A percentile compares a stretch with the other conserved stretches of the same genome.
These are phyloP conservation scores for Sporothrix variecibatus DNA, from an alignment of 2,329 filamentous ascomycete genomes.

Conservation along the genomic window DNA sequence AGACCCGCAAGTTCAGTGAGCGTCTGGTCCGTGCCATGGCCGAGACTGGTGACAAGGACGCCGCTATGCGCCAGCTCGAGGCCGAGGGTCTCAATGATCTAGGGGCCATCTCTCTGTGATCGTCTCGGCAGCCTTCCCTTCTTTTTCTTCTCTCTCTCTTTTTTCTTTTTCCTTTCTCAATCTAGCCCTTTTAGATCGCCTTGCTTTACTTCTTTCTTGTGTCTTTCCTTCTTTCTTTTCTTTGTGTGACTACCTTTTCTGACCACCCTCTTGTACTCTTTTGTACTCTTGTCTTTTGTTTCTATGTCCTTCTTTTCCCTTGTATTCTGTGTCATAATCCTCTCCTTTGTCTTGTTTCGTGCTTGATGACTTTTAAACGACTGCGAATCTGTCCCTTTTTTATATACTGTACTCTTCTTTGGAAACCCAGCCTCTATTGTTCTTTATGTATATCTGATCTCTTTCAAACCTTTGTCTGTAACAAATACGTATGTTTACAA, in stretches of 20 bases:
- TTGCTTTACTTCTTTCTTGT: neutral
- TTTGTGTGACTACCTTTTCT: neutral
- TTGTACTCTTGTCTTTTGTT: neutral
- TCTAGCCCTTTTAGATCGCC: neutral
- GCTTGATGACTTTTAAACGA: slow-evolving; percentile 11
- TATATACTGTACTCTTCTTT: neutral
- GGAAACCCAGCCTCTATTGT: neutral
- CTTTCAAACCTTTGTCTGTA: neutral
- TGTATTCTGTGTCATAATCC: neutral
- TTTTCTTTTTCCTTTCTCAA: slow-evolving; percentile 6
- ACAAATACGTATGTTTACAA: neutral
- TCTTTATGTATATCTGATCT: neutral
- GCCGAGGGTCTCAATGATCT: slow-evolving; percentile 20
- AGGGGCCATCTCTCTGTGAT: neutral
- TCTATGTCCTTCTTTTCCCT: neutral
- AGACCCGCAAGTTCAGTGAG: slow-evolving; percentile 67
- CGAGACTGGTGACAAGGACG: slow-evolving; percentile 67
- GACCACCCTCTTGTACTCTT: neutral
- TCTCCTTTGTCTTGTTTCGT: neutral
- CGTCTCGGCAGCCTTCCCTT: neutral
- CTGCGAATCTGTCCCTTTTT: neutral
- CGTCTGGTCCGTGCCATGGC: slow-evolving; percentile 68
- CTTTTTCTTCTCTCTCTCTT: neutral
- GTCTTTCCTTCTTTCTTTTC: neutral
- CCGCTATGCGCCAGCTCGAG: slow-evolving; percentile 43